Base-by-base conservation (phyloP, 371 early-diverging fungal species). In the Apophysomyces sp. region DNA sequence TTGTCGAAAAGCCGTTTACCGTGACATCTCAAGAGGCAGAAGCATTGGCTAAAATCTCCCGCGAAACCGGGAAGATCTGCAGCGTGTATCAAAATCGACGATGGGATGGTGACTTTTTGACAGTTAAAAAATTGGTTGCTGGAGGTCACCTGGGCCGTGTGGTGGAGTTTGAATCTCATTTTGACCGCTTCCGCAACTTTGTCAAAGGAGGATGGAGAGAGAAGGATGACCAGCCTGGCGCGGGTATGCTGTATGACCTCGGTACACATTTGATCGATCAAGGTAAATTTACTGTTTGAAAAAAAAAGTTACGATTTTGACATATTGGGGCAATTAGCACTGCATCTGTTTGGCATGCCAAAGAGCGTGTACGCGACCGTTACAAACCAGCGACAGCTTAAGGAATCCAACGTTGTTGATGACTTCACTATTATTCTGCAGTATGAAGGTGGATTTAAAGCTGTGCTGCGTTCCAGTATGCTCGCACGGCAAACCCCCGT, bases 71-170 rank as follows among this genome's bases (percentile, higher is more conserved):
- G 24, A 76, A 71, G 52, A 67, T 91, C 30, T 83, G 89, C 65
- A 86, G 89, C 54, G 86, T 89, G 18, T 92, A 87, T 67, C 93
- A 92, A 52, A 92, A 92, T 72, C 81, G 92, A 51, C 85, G 90
- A 52, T 92, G 87, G 87, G 93, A 92, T 72, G 90, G 89, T 55
- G 93, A 92, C 74, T 92, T 91, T 72, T 71, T 89, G 61, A 91
- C 91, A 0, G 80, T 89, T 36, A 81, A 86, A 60, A 77, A 84
- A 32, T 68, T 92, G 18, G 67, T 92, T 9, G 69, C 68, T 6
- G 66, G 69, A 3, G 72, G 71, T 9, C 78, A 80, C 4, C 66
- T 91, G 40, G 92, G 92, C 27, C 76, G 86, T 55, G 66, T 92
- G 1, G 90, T 90, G 11, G 88, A 87, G 67, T 81, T 86, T 34